Percentiles rank a stretch among this genome's conserved stretches.
These are phyloP conservation scores for Musa balbisiana DNA, from an alignment of 202 grass and related monocot genomes.

Conservation along the genomic window DNA sequence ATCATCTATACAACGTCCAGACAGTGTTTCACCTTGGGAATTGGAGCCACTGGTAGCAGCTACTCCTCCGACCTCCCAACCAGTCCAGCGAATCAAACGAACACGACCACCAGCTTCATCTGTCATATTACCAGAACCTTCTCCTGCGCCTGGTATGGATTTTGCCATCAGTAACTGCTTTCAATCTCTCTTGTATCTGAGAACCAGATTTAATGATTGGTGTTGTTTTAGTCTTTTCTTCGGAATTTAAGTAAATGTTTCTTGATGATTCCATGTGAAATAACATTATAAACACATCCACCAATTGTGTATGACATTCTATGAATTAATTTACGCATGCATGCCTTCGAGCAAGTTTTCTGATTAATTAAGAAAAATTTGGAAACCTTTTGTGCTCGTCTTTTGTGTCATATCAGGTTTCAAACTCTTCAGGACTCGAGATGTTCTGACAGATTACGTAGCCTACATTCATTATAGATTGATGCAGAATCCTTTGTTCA, in stretches of 20 bases:
- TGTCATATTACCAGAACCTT: conserved; percentile 41
- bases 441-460: too few relatives aligned
- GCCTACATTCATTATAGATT: too few relatives aligned
- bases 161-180: not conserved
- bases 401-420: too few relatives aligned
- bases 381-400: too few relatives aligned
- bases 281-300: too few relatives aligned
- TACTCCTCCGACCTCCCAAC: conserved; percentile 46
- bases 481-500: too few relatives aligned
- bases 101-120: conserved; percentile 46
- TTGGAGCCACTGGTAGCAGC: conserved; percentile 60
- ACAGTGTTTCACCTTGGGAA: conserved; percentile 86
- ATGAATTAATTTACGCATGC: too few relatives aligned
- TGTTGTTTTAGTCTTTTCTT: not conserved
- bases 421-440: too few relatives aligned
- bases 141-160: conserved; percentile 54
- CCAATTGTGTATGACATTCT: too few relatives aligned
- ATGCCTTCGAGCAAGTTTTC: too few relatives aligned
- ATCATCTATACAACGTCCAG: conserved; percentile 64
- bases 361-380: too few relatives aligned
- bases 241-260: not conserved
- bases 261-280: not conserved
- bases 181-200: not conserved
- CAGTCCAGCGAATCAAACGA: conserved; percentile 54
- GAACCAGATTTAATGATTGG: not conserved